Conservation (phyloP, 257 asterid species). For the Misopates orontium region DNA sequence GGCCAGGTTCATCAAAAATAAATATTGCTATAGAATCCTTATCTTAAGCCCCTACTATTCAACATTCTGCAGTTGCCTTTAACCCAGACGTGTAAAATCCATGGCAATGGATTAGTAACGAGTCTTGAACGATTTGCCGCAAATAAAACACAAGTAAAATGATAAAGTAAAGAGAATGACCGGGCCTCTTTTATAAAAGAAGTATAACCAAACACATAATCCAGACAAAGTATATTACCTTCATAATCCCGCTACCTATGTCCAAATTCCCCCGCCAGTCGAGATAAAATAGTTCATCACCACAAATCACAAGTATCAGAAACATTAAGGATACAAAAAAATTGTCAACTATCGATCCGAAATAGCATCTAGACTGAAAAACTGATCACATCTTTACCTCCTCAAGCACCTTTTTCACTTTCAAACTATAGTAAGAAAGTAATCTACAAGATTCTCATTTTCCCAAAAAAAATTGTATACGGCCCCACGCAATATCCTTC, state of each 20-base stretch:
- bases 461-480: neutral
- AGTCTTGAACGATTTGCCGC: neutral
- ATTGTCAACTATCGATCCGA: neutral
- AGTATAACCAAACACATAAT: neutral
- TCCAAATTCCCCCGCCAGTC: neutral
- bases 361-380: slow-evolving; percentile 3
- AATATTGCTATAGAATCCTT: neutral
- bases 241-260: neutral
- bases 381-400: neutral
- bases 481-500: neutral
- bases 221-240: neutral
- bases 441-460: neutral
- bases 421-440: neutral
- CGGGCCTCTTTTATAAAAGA: neutral
- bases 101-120: neutral
- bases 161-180: neutral
- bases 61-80: neutral
- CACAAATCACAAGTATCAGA: neutral
- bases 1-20: neutral
- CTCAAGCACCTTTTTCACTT: neutral
- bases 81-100: neutral
- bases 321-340: neutral
- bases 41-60: no score
- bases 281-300: neutral
- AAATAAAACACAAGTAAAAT: neutral